These are phyloP conservation scores for Crithidia mellificae DNA, from an alignment of 208 protist genomes.

Conservation along the genomic window DNA sequence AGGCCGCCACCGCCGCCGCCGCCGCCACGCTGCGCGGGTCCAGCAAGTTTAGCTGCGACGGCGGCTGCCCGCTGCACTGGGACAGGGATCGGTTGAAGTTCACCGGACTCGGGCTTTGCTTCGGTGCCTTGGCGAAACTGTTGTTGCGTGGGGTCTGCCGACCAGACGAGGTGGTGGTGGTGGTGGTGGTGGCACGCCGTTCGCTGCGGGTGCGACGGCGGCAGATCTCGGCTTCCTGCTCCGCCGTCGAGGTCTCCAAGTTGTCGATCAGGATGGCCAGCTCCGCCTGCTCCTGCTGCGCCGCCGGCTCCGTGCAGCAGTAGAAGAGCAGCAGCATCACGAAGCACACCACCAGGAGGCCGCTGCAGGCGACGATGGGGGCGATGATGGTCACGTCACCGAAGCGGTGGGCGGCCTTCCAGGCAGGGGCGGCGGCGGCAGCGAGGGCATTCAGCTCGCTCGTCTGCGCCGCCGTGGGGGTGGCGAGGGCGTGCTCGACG, in stretches of 20 bases:
- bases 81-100: neutral
- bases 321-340: slow-evolving; percentile 27
- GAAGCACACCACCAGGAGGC: slow-evolving; percentile 18
- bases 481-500: slow-evolving; percentile 17
- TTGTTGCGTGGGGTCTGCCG: neutral
- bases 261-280: slow-evolving; percentile 12
- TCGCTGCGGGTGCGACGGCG: slow-evolving; percentile 13
- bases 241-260: slow-evolving; percentile 8
- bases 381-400: slow-evolving; percentile 19
- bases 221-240: slow-evolving; percentile 6
- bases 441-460: slow-evolving; percentile 1
- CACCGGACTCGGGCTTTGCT: slow-evolving; percentile 6
- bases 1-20: neutral
- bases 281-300: slow-evolving; percentile 8
- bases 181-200: no score
- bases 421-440: neutral
- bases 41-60: slow-evolving; percentile 1
- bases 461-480: neutral
- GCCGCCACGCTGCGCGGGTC: neutral
- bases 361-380: slow-evolving; percentile 21
- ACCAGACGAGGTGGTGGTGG: neutral
- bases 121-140: neutral
- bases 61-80: neutral
- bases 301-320: slow-evolving; percentile 6
- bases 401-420: slow-evolving; percentile 6